Evolutionary conservation across 2,329 filamentous ascomycete genomes (phyloP).

Genomic region (Diaporthe citri): DNA sequence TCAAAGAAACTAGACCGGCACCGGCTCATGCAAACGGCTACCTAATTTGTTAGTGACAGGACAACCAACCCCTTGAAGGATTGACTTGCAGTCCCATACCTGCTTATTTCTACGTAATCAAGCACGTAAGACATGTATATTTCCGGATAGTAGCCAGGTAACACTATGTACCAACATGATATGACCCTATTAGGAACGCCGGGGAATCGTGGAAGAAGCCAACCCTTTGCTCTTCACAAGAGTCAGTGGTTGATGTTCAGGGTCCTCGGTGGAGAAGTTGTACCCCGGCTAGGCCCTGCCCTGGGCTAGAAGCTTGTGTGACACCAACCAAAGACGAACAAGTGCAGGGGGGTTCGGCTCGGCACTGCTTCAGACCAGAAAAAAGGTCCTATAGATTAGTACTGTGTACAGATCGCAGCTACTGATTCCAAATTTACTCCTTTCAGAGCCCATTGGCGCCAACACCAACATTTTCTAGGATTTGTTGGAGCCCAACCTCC

Average conservation of each 20-base stretch:
- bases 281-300: not conserved
- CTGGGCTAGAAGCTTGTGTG: slow-evolving; percentile 14
- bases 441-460: not conserved
- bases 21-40: not conserved
- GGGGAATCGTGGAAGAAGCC: not conserved
- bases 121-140: not conserved
- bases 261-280: slow-evolving; percentile 23
- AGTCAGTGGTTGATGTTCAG: slow-evolving; percentile 8
- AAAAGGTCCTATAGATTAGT: slow-evolving; percentile 4
- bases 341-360: slow-evolving; percentile 13
- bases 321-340: slow-evolving; percentile 5
- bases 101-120: not conserved
- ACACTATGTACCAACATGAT: not conserved
- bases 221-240: too few relatives aligned
- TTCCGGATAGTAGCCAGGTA: not conserved
- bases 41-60: not conserved
- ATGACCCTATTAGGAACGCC: too few relatives aligned
- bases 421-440: not conserved
- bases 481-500: not conserved
- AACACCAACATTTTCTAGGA: slow-evolving; percentile 12
- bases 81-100: not conserved
- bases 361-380: slow-evolving; percentile 30
- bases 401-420: slow-evolving; percentile 26
- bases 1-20: not conserved
- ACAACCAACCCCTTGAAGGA: not conserved